Base-by-base conservation (phyloP, 495 filamentous ascomycete genomes). In the Cercophora samala region DNA sequence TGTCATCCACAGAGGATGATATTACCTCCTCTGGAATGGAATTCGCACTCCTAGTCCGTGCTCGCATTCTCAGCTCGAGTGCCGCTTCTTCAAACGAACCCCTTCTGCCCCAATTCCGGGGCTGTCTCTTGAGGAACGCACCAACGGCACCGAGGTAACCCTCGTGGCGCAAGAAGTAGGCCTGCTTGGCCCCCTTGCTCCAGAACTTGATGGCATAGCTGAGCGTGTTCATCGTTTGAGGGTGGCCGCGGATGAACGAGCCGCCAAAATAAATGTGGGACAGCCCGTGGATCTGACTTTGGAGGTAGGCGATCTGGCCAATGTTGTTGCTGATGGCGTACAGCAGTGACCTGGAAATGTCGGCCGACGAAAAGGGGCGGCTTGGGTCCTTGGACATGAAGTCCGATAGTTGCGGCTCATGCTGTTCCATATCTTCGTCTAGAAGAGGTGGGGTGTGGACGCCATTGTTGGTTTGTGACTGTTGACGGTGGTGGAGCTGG, bases 251-350 rank as follows among this genome's bases (percentile, higher is more conserved):
- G 74, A 99, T 99, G 77, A 98, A 99, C 9, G 90, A 93, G 37
- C 95, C 95, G 15, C 95, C 95, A 73, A 99, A 99, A 78, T 99
- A 99, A 64, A 99, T 98, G 74, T 93, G 89, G 62, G 91, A 90
- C 21, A 97, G 84, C 59, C 86, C 83, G 76, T 99, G 93, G 73
- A 96, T 95, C 71, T 97, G 92, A 32, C 91, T 93, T 72, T 97
- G 93, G 23, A 99, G 82, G 76, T 96, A 97, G 51, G 95, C 92
- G 68, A 99, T 97, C 82, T 99, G 95, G 15, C 95, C 95, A 64
- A 99, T 97, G 78, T 99, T 99, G 79, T 99, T 98, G 77, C 92
- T 84, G 58, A 87, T 83, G 53, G 93, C 93, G 76, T 96, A 97
- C 4, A 97, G 84, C 53, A 97, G 81, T 13, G 84, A 83, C 0